Evolutionary conservation across 441 rosid genomes (phyloP).

Genomic region (Pelargonium australe): DNA sequence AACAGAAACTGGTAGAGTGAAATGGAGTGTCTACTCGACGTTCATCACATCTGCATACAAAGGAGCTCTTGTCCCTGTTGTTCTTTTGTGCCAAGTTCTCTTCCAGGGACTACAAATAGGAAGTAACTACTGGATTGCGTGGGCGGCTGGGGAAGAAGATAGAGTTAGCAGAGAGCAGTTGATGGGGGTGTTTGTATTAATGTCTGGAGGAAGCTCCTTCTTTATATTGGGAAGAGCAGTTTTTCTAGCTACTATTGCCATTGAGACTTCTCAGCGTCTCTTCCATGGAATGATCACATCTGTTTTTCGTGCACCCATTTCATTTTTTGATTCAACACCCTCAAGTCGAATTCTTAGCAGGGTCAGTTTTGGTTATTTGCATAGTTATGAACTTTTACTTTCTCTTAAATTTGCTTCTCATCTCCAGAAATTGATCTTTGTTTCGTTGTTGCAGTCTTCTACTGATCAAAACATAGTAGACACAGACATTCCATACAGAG

Average conservation of each 20-base stretch:
- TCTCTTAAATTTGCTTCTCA: neutral
- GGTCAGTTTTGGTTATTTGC: conserved; percentile 32
- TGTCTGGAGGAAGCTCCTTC: conserved; percentile 53
- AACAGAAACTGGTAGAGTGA: conserved; percentile 84
- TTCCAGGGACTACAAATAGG: conserved; percentile 81
- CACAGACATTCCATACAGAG: conserved; percentile 58
- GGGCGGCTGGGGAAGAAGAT: conserved; percentile 57
- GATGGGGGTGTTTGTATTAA: conserved; percentile 37
- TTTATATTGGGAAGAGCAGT: conserved; percentile 58
- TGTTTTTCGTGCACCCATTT: conserved; percentile 54
- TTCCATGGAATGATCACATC: conserved; percentile 44
- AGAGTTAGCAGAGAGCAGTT: conserved; percentile 28
- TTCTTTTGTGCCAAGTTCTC: conserved; percentile 72
- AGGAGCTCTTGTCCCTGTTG: conserved; percentile 68
- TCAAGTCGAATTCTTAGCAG: conserved; percentile 53
- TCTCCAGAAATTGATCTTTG: neutral
- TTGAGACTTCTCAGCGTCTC: conserved; percentile 48
- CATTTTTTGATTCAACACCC: conserved; percentile 60
- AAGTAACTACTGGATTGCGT: conserved; percentile 98
- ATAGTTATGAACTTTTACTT: neutral
- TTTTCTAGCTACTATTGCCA: conserved; percentile 44
- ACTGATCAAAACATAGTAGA: conserved; percentile 62
- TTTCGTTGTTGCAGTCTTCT: conserved; percentile 36
- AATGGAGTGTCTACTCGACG: conserved; percentile 77
- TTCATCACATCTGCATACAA: conserved; percentile 69